Base-by-base conservation (phyloP, 306 rosid genomes). In the Lathyrus sativus region DNA sequence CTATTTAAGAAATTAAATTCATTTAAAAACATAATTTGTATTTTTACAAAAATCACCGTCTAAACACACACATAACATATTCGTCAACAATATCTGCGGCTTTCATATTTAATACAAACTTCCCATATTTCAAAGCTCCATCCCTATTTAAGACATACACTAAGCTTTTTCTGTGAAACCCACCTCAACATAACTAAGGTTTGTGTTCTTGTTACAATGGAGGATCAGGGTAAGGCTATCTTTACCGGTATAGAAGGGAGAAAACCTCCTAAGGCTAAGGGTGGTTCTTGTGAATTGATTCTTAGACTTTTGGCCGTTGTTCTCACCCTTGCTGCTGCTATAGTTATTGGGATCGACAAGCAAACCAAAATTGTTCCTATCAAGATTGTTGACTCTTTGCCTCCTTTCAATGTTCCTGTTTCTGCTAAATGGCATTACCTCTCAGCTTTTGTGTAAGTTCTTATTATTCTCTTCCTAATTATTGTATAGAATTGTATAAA, bases 371-470 rank as follows among this genome's bases (percentile, higher is more conserved):
- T 81, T 73, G 81, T 83, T 13, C 64, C 90, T 2, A 0, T 89
- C 0, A 6, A 57, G 60, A 0, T 85, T 46, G 0, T 37, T 0
- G 76, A 81, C 28, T 26, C 75, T 26, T 69, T 84, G 10, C 90
- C 92, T 12, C 84, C 92, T 69, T 2, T 92, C 0, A 4, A 70
- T 77, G 31, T 87, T 83, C 66, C 91, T 10, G 81, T 69, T 18
- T 7, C 83, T 43, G 95, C 98, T 51, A 83, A 89, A 60, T 92
- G 89, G 91, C 72, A 71, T 35, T 74, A 92, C 73, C 49, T 84
- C 56, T 92, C 98, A 53, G 89, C 95, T 60, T 55, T 76, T 70
- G 74, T 63, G 98, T 92, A 84, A 78, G 92, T 51, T 10, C 53
- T 17, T 10, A 1, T 29, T 29, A 13, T 13, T 31, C 11, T 12